Evolutionary conservation across 805 yeast species (phyloP).

Genomic region (Dipodascopsis tothii): DNA sequence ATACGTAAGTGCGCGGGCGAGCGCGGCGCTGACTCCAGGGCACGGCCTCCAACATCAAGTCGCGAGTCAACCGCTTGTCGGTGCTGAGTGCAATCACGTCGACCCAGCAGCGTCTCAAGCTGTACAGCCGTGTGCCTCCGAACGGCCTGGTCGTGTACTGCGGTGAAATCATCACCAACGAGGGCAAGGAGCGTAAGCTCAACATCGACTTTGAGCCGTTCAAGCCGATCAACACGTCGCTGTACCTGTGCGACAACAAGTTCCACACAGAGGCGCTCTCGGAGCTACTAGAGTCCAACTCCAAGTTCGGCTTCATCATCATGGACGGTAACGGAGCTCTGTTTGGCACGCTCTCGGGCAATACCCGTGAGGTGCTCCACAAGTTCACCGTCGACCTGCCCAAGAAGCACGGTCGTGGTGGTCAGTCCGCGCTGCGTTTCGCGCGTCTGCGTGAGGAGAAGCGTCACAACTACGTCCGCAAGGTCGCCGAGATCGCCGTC

Average conservation of each 20-base stretch:
- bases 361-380: slow-evolving; percentile 91
- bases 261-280: slow-evolving; percentile 96
- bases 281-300: slow-evolving; percentile 90
- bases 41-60: slow-evolving; percentile 95
- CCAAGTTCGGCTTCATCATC: slow-evolving; percentile 91
- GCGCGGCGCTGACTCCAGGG: slow-evolving; percentile 38
- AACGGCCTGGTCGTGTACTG: slow-evolving; percentile 95
- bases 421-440: slow-evolving; percentile 99
- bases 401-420: slow-evolving; percentile 99
- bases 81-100: slow-evolving; percentile 96
- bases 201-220: slow-evolving; percentile 97
- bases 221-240: slow-evolving; percentile 96
- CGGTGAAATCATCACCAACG: slow-evolving; percentile 96
- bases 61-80: slow-evolving; percentile 92
- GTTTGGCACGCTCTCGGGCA: slow-evolving; percentile 92
- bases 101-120: slow-evolving; percentile 90
- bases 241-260: slow-evolving; percentile 93
- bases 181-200: slow-evolving; percentile 94
- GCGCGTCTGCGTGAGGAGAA: slow-evolving; percentile 98
- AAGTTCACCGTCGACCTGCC: slow-evolving; percentile 96
- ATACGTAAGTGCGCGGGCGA: slow-evolving; percentile 36
- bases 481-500: slow-evolving; percentile 96
- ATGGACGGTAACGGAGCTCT: slow-evolving; percentile 99
- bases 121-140: slow-evolving; percentile 81
- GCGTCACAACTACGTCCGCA: slow-evolving; percentile 96